Percentiles rank a stretch among this genome's conserved stretches.
Evolutionary conservation across 140 eudicot species (phyloP).

Genomic region (Flaveria floridana): DNA sequence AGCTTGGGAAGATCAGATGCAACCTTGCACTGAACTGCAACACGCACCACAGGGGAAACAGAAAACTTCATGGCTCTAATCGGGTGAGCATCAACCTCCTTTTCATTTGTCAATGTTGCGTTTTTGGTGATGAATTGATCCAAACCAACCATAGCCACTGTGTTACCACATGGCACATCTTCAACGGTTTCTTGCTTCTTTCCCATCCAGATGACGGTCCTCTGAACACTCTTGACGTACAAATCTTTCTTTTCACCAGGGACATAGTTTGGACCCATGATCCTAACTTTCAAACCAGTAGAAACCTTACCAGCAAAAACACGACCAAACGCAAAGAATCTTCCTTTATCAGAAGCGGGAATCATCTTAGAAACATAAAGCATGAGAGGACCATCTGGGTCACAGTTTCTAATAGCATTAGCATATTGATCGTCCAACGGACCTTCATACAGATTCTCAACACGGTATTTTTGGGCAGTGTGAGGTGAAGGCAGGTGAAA

Average conservation of each 20-base stretch:
- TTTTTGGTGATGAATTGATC: constrained; percentile 72
- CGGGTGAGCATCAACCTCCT: constrained; percentile 68
- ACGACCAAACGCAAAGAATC: constrained; percentile 77
- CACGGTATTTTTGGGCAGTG: constrained; percentile 74
- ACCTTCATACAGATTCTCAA: constrained; percentile 74
- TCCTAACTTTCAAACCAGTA: constrained; percentile 73
- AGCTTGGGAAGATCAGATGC: constrained; percentile 83
- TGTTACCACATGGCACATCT: constrained; percentile 77
- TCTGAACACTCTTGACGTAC: constrained; percentile 60
- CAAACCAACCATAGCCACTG: constrained; percentile 67
- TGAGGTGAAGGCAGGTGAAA: constrained; percentile 66
- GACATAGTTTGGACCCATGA: constrained; percentile 77
- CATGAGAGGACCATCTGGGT: constrained; percentile 79
- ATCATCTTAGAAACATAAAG: constrained; percentile 79
- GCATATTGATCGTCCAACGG: constrained; percentile 72
- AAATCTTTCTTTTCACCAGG: constrained; percentile 79
- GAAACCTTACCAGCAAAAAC: constrained; percentile 65
- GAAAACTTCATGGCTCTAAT: constrained; percentile 76
- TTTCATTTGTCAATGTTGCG: constrained; percentile 70
- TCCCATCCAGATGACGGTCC: constrained; percentile 83
- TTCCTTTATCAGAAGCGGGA: constrained; percentile 78
- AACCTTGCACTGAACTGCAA: constrained; percentile 83
- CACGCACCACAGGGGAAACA: constrained; percentile 82
- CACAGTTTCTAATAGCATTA: constrained; percentile 75
- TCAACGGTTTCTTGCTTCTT: constrained; percentile 73